Percentiles rank a stretch among this genome's conserved stretches.
phyloP scores from a whole-genome alignment of 306 rosid genomes.

The Lathyrus tuberosus region DNA sequence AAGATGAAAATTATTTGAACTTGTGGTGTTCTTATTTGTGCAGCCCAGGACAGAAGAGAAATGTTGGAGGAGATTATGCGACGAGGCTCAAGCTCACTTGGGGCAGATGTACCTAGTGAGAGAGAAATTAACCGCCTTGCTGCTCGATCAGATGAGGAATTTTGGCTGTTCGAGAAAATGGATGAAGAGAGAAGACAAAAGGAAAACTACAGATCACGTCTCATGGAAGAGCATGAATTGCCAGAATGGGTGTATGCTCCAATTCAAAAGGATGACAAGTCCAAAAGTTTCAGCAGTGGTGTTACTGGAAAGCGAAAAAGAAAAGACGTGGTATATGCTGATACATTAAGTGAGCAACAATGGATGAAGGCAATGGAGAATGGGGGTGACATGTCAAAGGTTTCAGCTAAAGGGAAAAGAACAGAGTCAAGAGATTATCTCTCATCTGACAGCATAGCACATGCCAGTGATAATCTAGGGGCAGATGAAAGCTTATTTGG shows the following conservation, averaged over 20 bases:
- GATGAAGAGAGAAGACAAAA: slow-evolving; percentile 93
- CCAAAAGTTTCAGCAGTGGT: slow-evolving; percentile 47
- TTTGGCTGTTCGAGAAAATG: slow-evolving; percentile 97
- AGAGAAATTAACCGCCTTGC: slow-evolving; percentile 99
- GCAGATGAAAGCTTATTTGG: slow-evolving; percentile 56
- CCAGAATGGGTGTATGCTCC: slow-evolving; percentile 96
- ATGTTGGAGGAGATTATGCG: slow-evolving; percentile 99
- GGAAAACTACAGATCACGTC: slow-evolving; percentile 92
- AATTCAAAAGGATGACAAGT: slow-evolving; percentile 56
- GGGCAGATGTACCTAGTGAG: slow-evolving; percentile 97
- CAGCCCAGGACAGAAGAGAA: slow-evolving; percentile 99
- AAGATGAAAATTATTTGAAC: slow-evolving; percentile 17
- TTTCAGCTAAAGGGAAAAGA: slow-evolving; percentile 60
- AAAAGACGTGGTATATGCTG: slow-evolving; percentile 86
- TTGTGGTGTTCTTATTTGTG: slow-evolving; percentile 37
- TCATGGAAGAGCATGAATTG: slow-evolving; percentile 96
- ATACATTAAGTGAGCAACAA: slow-evolving; percentile 81
- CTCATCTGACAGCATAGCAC: slow-evolving; percentile 54
- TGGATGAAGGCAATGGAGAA: slow-evolving; percentile 96
- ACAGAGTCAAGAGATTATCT: slow-evolving; percentile 44
- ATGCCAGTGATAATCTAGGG: slow-evolving; percentile 43
- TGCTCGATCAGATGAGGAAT: slow-evolving; percentile 93
- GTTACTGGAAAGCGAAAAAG: slow-evolving; percentile 82
- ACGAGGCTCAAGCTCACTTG: slow-evolving; percentile 92
- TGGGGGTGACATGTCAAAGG: slow-evolving; percentile 70